Conservation (phyloP, 2,329 filamentous ascomycete genomes). For the Trichoderma afroharzianum region DNA sequence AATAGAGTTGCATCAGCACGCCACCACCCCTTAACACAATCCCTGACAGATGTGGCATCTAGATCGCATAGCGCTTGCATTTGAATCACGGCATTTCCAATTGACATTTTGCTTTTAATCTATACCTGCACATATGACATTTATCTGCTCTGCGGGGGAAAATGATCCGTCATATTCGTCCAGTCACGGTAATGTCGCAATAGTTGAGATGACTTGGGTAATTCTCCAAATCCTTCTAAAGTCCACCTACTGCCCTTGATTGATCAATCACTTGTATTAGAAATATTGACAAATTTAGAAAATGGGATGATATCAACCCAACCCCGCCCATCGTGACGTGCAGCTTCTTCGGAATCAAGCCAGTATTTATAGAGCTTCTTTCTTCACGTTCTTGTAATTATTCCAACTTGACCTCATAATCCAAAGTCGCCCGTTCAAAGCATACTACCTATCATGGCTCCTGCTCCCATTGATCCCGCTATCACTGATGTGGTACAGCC, state of each 20-base stretch:
- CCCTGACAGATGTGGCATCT: background rate
- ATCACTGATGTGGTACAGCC: slow-evolving; percentile 63
- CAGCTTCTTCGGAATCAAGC: background rate
- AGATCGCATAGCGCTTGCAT: background rate
- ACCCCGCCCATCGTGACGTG: background rate
- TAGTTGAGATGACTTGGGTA: background rate
- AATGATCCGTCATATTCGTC: background rate
- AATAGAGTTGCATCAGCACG: slow-evolving; percentile 12
- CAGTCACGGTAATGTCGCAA: background rate
- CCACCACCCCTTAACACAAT: background rate
- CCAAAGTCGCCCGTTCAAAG: background rate
- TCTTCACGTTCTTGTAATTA: background rate
- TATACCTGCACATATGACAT: background rate
- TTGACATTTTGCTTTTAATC: background rate
- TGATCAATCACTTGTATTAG: background rate
- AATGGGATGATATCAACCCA: background rate
- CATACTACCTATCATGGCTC: slow-evolving; percentile 39
- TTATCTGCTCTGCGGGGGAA: background rate
- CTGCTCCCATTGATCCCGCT: slow-evolving; percentile 56
- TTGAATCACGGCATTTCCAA: background rate
- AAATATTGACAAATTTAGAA: background rate
- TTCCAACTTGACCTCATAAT: background rate
- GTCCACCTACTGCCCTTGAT: background rate
- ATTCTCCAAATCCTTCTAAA: background rate
- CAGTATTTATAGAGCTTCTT: background rate